Evolutionary conservation across 2,329 filamentous ascomycete species (phyloP), one percentile per base, ranked within the genome.

Genomic region (Eutypella sp.): DNA sequence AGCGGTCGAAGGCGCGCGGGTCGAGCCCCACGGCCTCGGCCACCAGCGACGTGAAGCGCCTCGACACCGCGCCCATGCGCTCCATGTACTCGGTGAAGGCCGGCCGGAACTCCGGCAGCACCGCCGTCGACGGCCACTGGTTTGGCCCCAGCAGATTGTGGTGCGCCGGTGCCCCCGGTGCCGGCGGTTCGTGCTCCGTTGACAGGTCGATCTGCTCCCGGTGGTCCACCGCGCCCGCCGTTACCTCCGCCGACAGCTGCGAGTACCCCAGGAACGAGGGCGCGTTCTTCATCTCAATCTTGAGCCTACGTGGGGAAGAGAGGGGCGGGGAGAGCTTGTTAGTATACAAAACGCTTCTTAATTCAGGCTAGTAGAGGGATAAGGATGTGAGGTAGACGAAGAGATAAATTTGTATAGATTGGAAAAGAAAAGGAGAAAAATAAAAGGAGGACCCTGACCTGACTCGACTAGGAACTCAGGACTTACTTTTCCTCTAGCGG

Each of bases 131-230:
- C 0, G 89, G 89, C 89, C 89, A 95, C 69, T 92, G 88, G 61
- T 82, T 84, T 1, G 81, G 88, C n/a, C 81, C 84, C 8, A 87
- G 74, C 15, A 95, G 76, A 64, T 92, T 88, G 61, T 87, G 74
- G 64, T 91, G 87, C 2, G 79, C 68, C 1, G 89, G 89, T 25
- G 82, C 80, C 20, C 68, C 69, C 0, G 82, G 73, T 1, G 66
- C 67, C 0, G 85, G 87, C 1, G 85, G 41, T 0, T 82, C 72
- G 57, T 93, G 87, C 43, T 88, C 82, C 0, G 89, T 95, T 0
- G 87, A 89, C 42, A 95, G 77, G 65, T 95, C 89, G 50, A 95
- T 84, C 63, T 95, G 89, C 64, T 95, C 89, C 42, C 89, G 78
- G 71, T 90, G 86, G 67, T 95, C 89, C 56, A 81, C 76, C 41